phyloP scores from a whole-genome alignment of 208 protist species.

The Balamuthia mandrillaris region DNA sequence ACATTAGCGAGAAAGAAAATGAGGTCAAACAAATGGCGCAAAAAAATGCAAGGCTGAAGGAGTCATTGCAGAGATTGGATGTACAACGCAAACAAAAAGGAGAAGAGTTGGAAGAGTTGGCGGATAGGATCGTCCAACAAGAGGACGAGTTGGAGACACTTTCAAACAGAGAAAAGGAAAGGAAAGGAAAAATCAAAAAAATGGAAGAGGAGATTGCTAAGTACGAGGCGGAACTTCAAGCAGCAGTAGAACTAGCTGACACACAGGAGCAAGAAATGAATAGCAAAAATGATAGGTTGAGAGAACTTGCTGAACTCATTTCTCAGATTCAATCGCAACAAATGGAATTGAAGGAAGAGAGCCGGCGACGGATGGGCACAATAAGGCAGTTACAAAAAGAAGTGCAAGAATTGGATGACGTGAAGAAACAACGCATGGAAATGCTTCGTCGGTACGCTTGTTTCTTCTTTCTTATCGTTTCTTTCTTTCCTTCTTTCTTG shows the following conservation, averaged over 20 bases:
- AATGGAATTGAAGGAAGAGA: neutral
- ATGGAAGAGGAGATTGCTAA: neutral
- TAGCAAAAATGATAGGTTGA: neutral
- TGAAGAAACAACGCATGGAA: too few relatives aligned
- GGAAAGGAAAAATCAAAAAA: neutral
- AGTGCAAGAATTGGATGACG: too few relatives aligned
- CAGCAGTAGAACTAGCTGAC: neutral
- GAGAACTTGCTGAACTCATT: slow-evolving; percentile 5
- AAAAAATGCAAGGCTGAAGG: neutral
- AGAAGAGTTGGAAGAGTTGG: neutral
- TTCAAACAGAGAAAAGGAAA: slow-evolving; percentile 30
- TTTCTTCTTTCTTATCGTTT: too few relatives aligned
- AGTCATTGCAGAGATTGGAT: neutral
- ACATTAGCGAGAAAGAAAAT: too few relatives aligned
- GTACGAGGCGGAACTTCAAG: neutral
- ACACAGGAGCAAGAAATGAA: neutral
- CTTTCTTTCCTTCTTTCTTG: too few relatives aligned
- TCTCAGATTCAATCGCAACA: neutral
- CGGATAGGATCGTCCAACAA: neutral
- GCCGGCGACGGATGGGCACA: neutral
- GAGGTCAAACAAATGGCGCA: neutral
- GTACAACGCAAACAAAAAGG: neutral
- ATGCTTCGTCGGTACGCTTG: too few relatives aligned
- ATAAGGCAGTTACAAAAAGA: too few relatives aligned
- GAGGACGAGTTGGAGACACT: slow-evolving; percentile 42